Percentiles rank a stretch among this genome's conserved stretches.
phyloP scores from a whole-genome alignment of 495 filamentous ascomycete genomes.

The Oidiodendron maius region DNA sequence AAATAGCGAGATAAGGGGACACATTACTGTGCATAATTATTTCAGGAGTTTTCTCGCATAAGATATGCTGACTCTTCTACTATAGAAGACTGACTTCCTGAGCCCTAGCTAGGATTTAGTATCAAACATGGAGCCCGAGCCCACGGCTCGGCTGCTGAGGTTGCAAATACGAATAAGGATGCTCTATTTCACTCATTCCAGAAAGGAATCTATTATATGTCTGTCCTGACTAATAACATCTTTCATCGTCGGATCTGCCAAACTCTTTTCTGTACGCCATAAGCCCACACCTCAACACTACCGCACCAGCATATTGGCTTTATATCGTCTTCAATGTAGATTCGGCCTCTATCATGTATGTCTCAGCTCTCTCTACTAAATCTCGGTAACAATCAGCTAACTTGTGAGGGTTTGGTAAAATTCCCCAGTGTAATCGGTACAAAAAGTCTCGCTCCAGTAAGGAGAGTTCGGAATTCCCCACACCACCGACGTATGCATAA shows the following conservation, averaged over 20 bases:
- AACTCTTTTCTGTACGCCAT: background rate
- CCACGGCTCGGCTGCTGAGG: background rate
- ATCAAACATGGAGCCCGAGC: background rate
- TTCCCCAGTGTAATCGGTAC: constrained; percentile 83
- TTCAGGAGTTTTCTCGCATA: background rate
- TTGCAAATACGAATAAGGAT: background rate
- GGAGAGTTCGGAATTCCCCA: constrained; percentile 76
- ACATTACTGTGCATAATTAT: background rate
- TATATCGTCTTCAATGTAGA: background rate
- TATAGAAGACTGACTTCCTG: background rate
- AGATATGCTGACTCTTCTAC: background rate
- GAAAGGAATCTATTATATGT: background rate
- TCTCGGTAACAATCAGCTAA: constrained; percentile 85
- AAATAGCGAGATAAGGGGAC: background rate
- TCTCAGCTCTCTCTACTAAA: constrained; percentile 54
- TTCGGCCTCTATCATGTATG: constrained; percentile 32
- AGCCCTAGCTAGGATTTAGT: background rate
- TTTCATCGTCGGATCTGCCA: background rate
- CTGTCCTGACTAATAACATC: background rate
- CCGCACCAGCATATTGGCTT: background rate
- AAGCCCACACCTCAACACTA: too few species aligned
- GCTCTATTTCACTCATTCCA: background rate
- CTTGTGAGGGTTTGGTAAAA: constrained; percentile 86
- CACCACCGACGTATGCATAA: constrained; percentile 85
- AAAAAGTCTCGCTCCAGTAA: constrained; percentile 90